Percentiles rank a stretch among this genome's conserved stretches.
Conservation (phyloP, 2,329 filamentous ascomycete species). For the Fusarium sp. region DNA sequence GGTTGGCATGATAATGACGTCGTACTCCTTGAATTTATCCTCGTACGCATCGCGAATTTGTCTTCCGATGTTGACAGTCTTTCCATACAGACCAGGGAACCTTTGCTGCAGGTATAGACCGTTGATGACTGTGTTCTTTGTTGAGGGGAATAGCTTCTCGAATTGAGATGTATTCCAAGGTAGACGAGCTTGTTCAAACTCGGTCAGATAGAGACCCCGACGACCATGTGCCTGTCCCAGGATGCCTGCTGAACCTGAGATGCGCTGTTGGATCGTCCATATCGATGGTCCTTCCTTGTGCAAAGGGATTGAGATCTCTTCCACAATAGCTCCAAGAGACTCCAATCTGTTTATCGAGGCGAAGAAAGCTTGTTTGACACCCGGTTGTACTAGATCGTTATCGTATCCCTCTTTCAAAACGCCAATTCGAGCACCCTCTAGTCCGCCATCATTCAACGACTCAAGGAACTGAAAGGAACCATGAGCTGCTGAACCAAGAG, state of each 20-base stretch:
- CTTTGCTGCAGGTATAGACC: slow-evolving; percentile 60
- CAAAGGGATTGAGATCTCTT: slow-evolving; percentile 64
- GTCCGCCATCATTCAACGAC: not conserved
- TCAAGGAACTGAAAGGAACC: slow-evolving; percentile 43
- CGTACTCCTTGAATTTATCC: slow-evolving; percentile 55
- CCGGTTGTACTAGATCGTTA: slow-evolving; percentile 54
- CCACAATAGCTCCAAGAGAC: slow-evolving; percentile 62
- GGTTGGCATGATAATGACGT: slow-evolving; percentile 63
- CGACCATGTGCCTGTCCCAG: slow-evolving; percentile 61
- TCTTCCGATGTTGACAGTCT: slow-evolving; percentile 62
- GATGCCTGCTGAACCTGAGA: slow-evolving; percentile 59
- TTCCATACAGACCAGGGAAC: slow-evolving; percentile 62
- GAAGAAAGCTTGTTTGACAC: slow-evolving; percentile 58
- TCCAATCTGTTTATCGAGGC: slow-evolving; percentile 57
- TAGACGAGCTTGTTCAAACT: slow-evolving; percentile 63
- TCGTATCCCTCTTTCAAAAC: slow-evolving; percentile 61
- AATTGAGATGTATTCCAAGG: slow-evolving; percentile 63
- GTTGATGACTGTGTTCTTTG: slow-evolving; percentile 68
- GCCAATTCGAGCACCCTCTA: slow-evolving; percentile 55
- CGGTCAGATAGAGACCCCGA: slow-evolving; percentile 62
- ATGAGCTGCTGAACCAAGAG: slow-evolving; percentile 51
- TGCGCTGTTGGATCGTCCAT: slow-evolving; percentile 64
- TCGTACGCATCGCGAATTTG: slow-evolving; percentile 63
- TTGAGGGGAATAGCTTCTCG: slow-evolving; percentile 64
- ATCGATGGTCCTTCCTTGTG: slow-evolving; percentile 63